These are phyloP conservation scores for Begonia masoniana DNA, from an alignment of 306 rosid species.

Conservation along the genomic window DNA sequence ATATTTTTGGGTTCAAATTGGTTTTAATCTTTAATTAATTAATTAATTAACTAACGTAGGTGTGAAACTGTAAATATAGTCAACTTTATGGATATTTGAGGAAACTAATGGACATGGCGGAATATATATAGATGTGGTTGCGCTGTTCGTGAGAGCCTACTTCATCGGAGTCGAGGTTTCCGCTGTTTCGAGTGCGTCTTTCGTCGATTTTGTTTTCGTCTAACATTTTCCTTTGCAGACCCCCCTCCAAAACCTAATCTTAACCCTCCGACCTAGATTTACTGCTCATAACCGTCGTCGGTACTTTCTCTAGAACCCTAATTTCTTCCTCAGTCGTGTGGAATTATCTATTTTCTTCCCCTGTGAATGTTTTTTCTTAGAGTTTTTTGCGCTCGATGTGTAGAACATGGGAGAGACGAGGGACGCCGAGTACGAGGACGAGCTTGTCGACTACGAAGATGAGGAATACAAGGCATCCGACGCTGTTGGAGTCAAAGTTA, in stretches of 20 bases:
- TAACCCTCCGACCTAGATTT: slow-evolving; percentile 23
- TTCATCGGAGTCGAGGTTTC: too few relatives aligned
- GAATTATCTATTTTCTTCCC: background rate
- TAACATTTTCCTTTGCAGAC: slow-evolving; percentile 85
- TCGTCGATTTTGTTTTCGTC: slow-evolving; percentile 28
- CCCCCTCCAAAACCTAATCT: slow-evolving; percentile 5
- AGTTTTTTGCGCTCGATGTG: slow-evolving; percentile 1
- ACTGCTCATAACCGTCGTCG: slow-evolving; percentile 18
- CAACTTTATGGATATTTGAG: too few relatives aligned
- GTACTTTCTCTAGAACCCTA: slow-evolving; percentile 14
- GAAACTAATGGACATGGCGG: too few relatives aligned
- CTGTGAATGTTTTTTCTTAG: background rate
- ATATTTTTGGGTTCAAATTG: too few relatives aligned
- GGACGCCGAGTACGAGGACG: slow-evolving; percentile 85
- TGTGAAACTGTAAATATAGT: too few relatives aligned
- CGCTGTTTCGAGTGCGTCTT: slow-evolving; percentile 17
- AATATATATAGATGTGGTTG: too few relatives aligned
- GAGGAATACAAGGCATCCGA: slow-evolving; percentile 87
- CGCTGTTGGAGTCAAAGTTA: slow-evolving; percentile 59
- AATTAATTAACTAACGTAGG: too few relatives aligned
- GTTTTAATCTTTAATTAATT: too few relatives aligned
- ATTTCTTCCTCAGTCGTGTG: too few relatives aligned
- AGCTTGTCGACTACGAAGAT: slow-evolving; percentile 94
- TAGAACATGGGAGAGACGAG: slow-evolving; percentile 81
- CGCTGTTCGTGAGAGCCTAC: too few relatives aligned